A percentile compares a stretch with the other conserved stretches of the same genome.
phyloP scores from a whole-genome alignment of 176 grass and related monocot genomes.

The Phoenix roebelenii region DNA sequence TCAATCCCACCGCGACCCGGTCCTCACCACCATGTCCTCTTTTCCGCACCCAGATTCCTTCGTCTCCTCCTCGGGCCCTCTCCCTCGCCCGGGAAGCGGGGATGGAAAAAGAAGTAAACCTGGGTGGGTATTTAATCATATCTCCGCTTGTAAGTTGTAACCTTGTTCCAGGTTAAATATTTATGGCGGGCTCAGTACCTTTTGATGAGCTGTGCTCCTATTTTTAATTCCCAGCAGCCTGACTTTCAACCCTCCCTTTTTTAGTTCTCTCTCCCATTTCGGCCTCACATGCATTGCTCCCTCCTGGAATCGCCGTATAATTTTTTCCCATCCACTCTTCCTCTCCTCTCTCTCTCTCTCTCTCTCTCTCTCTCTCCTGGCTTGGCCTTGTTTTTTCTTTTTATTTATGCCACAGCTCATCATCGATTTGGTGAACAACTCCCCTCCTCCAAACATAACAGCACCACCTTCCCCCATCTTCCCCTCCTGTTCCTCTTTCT shows the following conservation, averaged over 20 bases:
- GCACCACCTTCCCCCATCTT: background rate
- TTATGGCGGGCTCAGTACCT: background rate
- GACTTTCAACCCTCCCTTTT: background rate
- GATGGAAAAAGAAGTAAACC: background rate
- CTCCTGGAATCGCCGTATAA: no score
- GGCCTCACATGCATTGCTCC: no score
- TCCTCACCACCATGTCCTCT: no score
- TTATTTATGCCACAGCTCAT: background rate
- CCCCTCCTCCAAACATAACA: constrained; percentile 4
- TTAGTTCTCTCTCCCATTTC: no score
- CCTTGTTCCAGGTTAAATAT: background rate
- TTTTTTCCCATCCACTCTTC: background rate
- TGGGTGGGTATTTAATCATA: background rate
- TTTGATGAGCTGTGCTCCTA: constrained; percentile 7
- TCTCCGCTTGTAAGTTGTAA: background rate
- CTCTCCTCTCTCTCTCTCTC: no score
- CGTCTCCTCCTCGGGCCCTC: no score
- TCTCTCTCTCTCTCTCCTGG: constrained; percentile 9
- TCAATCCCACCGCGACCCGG: no score
- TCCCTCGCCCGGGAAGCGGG: no score
- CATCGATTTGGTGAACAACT: constrained; percentile 28
- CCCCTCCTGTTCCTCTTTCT: background rate
- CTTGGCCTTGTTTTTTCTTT: background rate
- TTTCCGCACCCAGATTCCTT: no score
- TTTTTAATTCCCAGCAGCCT: background rate